A percentile compares a stretch with the other conserved stretches of the same genome.
These are phyloP conservation scores for Hortiboletus campestris DNA, from an alignment of 768 basidiomycete genomes.

Conservation along the genomic window DNA sequence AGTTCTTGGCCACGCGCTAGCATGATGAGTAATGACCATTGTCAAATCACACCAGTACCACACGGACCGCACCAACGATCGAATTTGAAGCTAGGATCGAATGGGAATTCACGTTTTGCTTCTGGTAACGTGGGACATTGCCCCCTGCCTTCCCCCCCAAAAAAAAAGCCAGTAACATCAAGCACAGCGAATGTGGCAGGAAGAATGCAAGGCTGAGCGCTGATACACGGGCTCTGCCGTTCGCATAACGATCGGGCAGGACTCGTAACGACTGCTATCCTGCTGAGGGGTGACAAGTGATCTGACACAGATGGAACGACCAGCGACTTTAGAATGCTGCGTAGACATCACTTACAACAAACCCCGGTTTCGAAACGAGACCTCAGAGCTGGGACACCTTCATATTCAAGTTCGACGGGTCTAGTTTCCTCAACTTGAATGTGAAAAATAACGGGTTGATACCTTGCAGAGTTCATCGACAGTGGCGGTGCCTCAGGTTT, in stretches of 20 bases:
- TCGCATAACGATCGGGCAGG: background rate
- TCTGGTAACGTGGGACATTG: background rate
- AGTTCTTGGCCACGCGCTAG: slow-evolving; percentile 9
- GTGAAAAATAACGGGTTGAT: background rate
- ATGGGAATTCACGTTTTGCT: background rate
- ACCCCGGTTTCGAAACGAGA: background rate
- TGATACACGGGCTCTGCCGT: too few species aligned
- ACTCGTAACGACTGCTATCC: background rate
- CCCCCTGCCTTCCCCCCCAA: too few species aligned
- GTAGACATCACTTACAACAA: background rate
- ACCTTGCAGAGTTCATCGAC: background rate
- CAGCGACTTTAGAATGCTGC: background rate
- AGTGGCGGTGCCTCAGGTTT: background rate
- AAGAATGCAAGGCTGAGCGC: background rate
- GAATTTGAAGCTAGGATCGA: background rate
- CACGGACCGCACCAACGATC: background rate
- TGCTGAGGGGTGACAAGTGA: background rate
- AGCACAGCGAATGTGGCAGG: background rate
- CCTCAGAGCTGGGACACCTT: background rate
- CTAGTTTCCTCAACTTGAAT: background rate
- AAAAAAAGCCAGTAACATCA: background rate
- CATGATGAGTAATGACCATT: slow-evolving; percentile 19
- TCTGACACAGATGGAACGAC: background rate
- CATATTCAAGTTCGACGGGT: too few species aligned
- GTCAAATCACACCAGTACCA: background rate